Percentiles rank a stretch among this genome's conserved stretches.
Evolutionary conservation across 371 early-diverging fungal genomes (phyloP).

Genomic region (Rhizopus delemar): DNA sequence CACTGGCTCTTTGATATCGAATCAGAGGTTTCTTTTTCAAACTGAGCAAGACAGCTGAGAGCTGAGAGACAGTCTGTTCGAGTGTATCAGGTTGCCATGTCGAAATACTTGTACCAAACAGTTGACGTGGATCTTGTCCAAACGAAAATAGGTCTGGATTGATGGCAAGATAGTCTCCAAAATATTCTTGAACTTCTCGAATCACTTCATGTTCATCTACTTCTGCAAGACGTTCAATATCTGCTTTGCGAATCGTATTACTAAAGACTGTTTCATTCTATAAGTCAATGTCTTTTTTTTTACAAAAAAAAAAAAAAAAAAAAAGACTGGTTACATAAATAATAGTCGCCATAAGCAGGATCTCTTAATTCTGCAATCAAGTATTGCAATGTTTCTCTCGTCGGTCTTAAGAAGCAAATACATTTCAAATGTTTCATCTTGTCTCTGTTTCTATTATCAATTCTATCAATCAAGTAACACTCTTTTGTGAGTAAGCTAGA

Average conservation of each 20-base stretch:
- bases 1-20: slow-evolving; percentile 79
- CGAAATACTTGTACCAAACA: slow-evolving; percentile 69
- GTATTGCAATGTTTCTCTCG: slow-evolving; percentile 77
- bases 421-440: slow-evolving; percentile 94
- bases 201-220: slow-evolving; percentile 93
- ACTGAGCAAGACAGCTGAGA: slow-evolving; percentile 76
- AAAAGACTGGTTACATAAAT: slow-evolving; percentile 64
- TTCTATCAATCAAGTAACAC: slow-evolving; percentile 89
- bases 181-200: slow-evolving; percentile 93
- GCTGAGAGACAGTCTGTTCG: slow-evolving; percentile 74
- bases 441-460: slow-evolving; percentile 84
- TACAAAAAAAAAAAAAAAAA: slow-evolving; percentile 11
- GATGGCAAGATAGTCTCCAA: slow-evolving; percentile 88
- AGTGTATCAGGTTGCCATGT: slow-evolving; percentile 80
- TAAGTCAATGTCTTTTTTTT: not conserved
- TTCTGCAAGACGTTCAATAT: slow-evolving; percentile 92
- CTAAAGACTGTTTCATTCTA: slow-evolving; percentile 68
- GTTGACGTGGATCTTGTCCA: slow-evolving; percentile 62
- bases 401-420: slow-evolving; percentile 87
- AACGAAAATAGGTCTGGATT: slow-evolving; percentile 84
- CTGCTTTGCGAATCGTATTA: slow-evolving; percentile 85
- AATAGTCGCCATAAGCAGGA: slow-evolving; percentile 92
- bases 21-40: slow-evolving; percentile 90
- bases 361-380: slow-evolving; percentile 87
- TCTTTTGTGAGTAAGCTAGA: slow-evolving; percentile 86